phyloP scores from a whole-genome alignment of 2,329 filamentous ascomycete species.

The Exophiala bonariae region DNA sequence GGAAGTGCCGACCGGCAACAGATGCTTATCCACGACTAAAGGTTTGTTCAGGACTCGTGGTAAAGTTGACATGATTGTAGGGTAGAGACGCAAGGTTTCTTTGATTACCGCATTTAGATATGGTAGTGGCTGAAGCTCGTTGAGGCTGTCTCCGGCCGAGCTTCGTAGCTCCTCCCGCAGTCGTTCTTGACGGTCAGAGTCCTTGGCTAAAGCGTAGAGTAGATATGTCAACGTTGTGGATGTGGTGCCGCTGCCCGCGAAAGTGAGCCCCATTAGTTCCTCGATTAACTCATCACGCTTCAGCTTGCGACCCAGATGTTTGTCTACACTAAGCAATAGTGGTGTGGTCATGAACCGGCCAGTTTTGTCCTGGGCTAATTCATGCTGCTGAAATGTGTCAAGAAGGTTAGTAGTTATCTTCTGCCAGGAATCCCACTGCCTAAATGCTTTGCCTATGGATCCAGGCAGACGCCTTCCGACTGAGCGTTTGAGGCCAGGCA shows the following conservation, averaged over 20 bases:
- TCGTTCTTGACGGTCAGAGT: conserved; percentile 1
- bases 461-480: conserved; percentile 4
- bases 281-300: conserved; percentile 8
- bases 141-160: background rate
- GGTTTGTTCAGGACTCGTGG: conserved; percentile 17
- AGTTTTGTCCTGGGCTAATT: background rate
- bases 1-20: conserved; percentile 21
- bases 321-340: conserved; percentile 1
- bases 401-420: conserved; percentile 1
- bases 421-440: conserved; percentile 2
- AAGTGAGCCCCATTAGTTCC: conserved; percentile 10
- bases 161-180: conserved; percentile 7
- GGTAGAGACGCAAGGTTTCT: conserved; percentile 28
- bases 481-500: background rate
- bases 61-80: conserved; percentile 25
- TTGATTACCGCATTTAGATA: conserved; percentile 25
- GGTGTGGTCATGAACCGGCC: conserved; percentile 10
- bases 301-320: conserved; percentile 5
- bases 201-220: conserved; percentile 3
- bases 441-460: conserved; percentile 3
- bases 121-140: conserved; percentile 11
- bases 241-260: conserved; percentile 15
- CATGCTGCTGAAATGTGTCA: background rate
- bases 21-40: conserved; percentile 21
- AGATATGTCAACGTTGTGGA: conserved; percentile 12